Evolutionary conservation across 2,329 filamentous ascomycete species (phyloP).

Genomic region (Trichoderma koningii): DNA sequence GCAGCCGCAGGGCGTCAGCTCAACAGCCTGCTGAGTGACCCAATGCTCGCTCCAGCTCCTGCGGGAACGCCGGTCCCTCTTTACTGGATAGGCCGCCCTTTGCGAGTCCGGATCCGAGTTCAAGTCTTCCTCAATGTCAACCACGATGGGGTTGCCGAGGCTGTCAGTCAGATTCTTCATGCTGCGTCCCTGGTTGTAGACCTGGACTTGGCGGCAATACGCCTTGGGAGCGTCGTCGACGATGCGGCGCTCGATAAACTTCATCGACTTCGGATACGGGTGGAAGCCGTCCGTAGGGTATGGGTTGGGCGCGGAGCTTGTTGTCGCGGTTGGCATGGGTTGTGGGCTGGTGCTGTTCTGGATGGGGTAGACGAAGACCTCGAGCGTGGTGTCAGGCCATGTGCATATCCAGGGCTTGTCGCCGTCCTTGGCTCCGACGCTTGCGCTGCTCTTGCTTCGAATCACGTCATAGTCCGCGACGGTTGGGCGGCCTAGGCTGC

Average conservation of each 20-base stretch:
- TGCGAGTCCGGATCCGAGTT: conserved; percentile 10
- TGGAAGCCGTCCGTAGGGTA: conserved; percentile 33
- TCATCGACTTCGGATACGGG: conserved; percentile 55
- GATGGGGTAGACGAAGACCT: conserved; percentile 59
- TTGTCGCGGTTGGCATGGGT: conserved; percentile 23
- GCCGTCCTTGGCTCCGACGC: conserved; percentile 43
- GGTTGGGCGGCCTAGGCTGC: conserved; percentile 27
- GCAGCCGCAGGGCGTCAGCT: conserved; percentile 56
- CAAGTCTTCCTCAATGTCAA: conserved; percentile 42
- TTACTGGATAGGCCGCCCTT: background rate
- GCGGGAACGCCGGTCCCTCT: background rate
- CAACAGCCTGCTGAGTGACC: conserved; percentile 32
- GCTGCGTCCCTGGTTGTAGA: conserved; percentile 44
- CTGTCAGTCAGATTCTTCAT: conserved; percentile 42
- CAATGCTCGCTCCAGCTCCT: background rate
- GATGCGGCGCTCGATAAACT: conserved; percentile 56
- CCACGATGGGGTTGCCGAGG: conserved; percentile 45
- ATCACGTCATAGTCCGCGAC: conserved; percentile 34
- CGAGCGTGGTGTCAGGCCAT: conserved; percentile 58
- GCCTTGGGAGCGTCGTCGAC: conserved; percentile 41
- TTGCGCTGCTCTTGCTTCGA: conserved; percentile 31
- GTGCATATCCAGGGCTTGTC: conserved; percentile 61
- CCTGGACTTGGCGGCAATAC: conserved; percentile 52
- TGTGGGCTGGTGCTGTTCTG: conserved; percentile 49
- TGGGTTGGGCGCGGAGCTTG: conserved; percentile 24